Evolutionary conservation across 306 rosid genomes (phyloP).

Genomic region (Cucurbita maxima): DNA sequence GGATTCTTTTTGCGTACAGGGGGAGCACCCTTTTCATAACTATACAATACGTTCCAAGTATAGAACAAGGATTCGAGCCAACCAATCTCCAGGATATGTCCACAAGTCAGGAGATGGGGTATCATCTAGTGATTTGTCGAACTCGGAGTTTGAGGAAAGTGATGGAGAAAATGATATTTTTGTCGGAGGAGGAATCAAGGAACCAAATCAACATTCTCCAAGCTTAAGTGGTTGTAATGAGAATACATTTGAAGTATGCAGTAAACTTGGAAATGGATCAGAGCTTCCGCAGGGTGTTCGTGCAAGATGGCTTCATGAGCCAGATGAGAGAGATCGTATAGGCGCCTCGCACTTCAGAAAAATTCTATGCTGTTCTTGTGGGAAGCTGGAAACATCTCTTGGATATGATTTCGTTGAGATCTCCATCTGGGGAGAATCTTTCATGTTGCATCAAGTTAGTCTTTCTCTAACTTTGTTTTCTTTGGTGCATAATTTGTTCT

Average conservation of each 20-base stretch:
- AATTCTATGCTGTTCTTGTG: conserved; percentile 49
- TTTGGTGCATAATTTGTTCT: not conserved
- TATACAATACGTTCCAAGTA: conserved; percentile 70
- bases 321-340: conserved; percentile 60
- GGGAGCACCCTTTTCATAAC: conserved; percentile 84
- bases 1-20: conserved; percentile 27
- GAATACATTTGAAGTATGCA: conserved; percentile 7
- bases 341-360: conserved; percentile 75
- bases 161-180: conserved; percentile 30
- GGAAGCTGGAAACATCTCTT: conserved; percentile 47
- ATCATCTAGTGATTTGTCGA: conserved; percentile 9
- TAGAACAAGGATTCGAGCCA: conserved; percentile 29
- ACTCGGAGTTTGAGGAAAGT: conserved; percentile 37
- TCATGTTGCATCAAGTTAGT: conserved; percentile 91
- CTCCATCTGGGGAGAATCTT: conserved; percentile 81
- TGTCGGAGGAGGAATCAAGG: conserved; percentile 11
- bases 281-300: conserved; percentile 23
- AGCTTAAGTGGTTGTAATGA: conserved; percentile 14
- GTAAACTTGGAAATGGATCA: conserved; percentile 18
- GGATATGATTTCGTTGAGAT: conserved; percentile 45
- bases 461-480: not conserved
- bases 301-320: conserved; percentile 79
- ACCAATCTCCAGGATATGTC: conserved; percentile 15
- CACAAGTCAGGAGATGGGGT: conserved; percentile 9
- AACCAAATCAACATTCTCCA: conserved; percentile 11